Evolutionary conservation across 129 eudicot species (phyloP), one percentile per base, ranked within the genome.

Genomic region (Solidago caesia): DNA sequence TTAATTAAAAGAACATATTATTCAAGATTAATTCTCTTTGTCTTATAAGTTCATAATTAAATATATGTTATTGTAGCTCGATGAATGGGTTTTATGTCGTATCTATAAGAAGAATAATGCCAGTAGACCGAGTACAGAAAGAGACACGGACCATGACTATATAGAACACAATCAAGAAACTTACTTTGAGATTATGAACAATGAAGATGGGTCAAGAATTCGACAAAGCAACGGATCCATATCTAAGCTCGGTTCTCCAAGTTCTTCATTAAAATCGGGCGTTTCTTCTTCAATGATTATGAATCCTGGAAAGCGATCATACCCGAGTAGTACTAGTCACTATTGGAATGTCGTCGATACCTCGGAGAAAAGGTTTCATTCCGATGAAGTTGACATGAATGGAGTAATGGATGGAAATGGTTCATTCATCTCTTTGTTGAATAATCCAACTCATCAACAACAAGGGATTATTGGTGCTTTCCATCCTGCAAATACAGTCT

Each of bases 1-100:
- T 21, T 21, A 21, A 33, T 33, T 1, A 33, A 33, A 33, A 33
- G 39, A 33, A 3, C 39, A 33, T 33, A 33, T 33, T 33, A 33
- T 33, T 33, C 39, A 33, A 33, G 39, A 33, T 33, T 21, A 11
- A 58, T 58, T 77, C 14, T 10, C 48, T 52, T 66, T 33, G 47
- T 15, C 44, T 69, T 47, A 29, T 41, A 26, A 63, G 29, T 21
- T 70, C 7, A 29, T 52, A 9, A 14, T n/a, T 44, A 21, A 21
- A 16, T 46, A 14, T 44, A 13, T 25, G 7, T 48, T 14, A 41
- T 25, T 67, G 29, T 52, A 80, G 84, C 84, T 80, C 25, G 84
- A 80, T 21, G 84, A 80, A 68, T 80, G 84, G 84, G 84, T 80
- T 60, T 9, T 80, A 61, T 80, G 84, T 69, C 80, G 80, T 48